Conservation (phyloP, 2,329 filamentous ascomycete species). For the Endocalyx cinctus region DNA sequence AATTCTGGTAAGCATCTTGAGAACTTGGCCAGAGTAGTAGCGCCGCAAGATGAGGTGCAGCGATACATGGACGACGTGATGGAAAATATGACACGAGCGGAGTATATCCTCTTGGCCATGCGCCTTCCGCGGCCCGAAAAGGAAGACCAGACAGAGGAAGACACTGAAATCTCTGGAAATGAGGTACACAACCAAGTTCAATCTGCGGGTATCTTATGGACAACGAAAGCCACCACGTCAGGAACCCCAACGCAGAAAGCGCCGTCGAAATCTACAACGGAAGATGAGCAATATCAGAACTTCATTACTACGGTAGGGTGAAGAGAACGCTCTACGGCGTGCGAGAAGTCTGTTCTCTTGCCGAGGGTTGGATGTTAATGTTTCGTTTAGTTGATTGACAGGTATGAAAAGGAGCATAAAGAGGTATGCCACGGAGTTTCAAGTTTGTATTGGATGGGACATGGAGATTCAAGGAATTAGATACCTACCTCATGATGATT, state of each 20-base stretch:
- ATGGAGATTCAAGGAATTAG: too few species aligned
- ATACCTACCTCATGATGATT: too few species aligned
- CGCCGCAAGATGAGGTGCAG: constrained; percentile 57
- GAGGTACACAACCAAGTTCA: constrained; percentile 17
- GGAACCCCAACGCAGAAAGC: constrained; percentile 17
- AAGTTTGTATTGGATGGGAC: too few species aligned
- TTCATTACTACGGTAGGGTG: constrained; percentile 36
- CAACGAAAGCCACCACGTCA: constrained; percentile 19
- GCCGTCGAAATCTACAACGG: constrained; percentile 26
- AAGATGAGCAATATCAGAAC: constrained; percentile 42
- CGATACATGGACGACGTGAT: constrained; percentile 68
- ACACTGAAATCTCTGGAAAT: constrained; percentile 20
- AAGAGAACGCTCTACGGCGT: constrained; percentile 5
- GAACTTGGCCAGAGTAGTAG: constrained; percentile 56
- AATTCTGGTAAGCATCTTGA: constrained; percentile 54
- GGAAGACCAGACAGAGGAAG: constrained; percentile 28
- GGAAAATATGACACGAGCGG: constrained; percentile 63
- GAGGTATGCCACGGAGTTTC: too few species aligned
- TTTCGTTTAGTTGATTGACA: constrained; percentile 1
- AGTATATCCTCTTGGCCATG: constrained; percentile 65
- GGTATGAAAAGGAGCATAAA: too few species aligned
- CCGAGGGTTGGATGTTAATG: not conserved
- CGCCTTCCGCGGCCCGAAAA: constrained; percentile 48
- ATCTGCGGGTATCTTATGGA: constrained; percentile 31
- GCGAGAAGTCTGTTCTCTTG: constrained; percentile 5